Conservation (phyloP, 768 basidiomycete genomes). For the Russula ochroleuca region DNA sequence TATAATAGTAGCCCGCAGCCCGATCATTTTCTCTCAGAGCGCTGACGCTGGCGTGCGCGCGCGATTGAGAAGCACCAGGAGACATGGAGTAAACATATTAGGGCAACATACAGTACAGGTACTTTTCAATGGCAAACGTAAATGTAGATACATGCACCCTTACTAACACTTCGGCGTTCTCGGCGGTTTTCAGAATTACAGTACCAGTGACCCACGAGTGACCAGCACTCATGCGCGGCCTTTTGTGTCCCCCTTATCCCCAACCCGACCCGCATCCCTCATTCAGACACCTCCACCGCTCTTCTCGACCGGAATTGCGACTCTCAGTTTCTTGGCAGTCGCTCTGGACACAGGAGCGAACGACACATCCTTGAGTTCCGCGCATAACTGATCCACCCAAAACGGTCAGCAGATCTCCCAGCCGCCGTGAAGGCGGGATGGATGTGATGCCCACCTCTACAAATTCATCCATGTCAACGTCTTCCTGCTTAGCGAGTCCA, state of each 20-base stretch:
- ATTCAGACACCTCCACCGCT: constrained; percentile 48
- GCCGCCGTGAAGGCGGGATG: neutral
- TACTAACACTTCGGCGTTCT: neutral
- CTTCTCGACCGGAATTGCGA: constrained; percentile 51
- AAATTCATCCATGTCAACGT: constrained; percentile 80
- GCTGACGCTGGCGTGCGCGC: neutral
- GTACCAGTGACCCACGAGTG: neutral
- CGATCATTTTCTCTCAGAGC: neutral
- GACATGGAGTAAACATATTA: neutral
- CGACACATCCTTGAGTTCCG: constrained; percentile 62
- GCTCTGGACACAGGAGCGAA: constrained; percentile 39
- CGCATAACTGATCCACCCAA: constrained; percentile 53
- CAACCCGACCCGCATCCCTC: neutral
- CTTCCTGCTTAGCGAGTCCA: constrained; percentile 53
- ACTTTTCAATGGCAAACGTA: neutral
- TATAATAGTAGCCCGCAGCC: neutral
- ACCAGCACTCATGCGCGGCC: neutral
- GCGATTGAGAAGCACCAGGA: neutral
- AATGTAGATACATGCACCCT: neutral
- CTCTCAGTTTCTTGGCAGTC: constrained; percentile 37
- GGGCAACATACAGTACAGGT: neutral
- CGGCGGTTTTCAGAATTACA: neutral
- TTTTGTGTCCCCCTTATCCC: neutral
- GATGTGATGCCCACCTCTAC: constrained; percentile 58
- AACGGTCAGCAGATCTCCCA: neutral